These are phyloP conservation scores for Pseudogymnoascus pannorum DNA, from an alignment of 2,329 filamentous ascomycete species.

Conservation along the genomic window DNA sequence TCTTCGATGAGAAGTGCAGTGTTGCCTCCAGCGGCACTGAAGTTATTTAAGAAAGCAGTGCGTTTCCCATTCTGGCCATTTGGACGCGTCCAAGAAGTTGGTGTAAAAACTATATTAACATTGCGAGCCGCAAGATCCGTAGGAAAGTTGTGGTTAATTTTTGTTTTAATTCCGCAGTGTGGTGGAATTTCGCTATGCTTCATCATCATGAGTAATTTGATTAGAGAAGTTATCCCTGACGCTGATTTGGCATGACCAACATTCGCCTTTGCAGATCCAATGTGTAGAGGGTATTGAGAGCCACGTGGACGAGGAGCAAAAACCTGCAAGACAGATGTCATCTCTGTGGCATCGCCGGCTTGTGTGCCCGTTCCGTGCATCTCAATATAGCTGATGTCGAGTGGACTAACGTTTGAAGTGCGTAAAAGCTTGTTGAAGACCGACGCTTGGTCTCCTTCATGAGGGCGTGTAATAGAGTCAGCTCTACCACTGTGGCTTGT, in stretches of 20 bases:
- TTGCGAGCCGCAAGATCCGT: slow-evolving; percentile 29
- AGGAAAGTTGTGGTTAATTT: slow-evolving; percentile 27
- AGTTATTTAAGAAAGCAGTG: slow-evolving; percentile 41
- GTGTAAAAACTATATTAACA: slow-evolving; percentile 18
- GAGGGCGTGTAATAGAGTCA: slow-evolving; percentile 14
- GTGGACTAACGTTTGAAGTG: slow-evolving; percentile 64
- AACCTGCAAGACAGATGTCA: slow-evolving; percentile 60
- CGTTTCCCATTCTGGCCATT: slow-evolving; percentile 33
- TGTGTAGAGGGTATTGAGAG: no score
- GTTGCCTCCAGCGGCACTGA: slow-evolving; percentile 29
- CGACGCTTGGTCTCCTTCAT: slow-evolving; percentile 35
- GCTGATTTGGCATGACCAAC: background rate
- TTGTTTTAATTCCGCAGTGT: slow-evolving; percentile 20
- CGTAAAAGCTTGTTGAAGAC: slow-evolving; percentile 62
- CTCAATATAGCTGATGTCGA: slow-evolving; percentile 72
- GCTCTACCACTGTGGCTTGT: slow-evolving; percentile 13
- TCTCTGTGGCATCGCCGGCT: slow-evolving; percentile 71
- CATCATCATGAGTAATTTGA: background rate
- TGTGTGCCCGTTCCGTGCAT: slow-evolving; percentile 88
- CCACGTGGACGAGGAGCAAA: no score
- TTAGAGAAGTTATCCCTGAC: background rate
- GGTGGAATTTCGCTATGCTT: background rate
- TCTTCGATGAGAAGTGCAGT: slow-evolving; percentile 20
- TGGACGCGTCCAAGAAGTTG: slow-evolving; percentile 16
- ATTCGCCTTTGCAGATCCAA: slow-evolving; percentile 10